Base-by-base conservation (phyloP, 2,329 filamentous ascomycete genomes). In the Diaporthe vexans region DNA sequence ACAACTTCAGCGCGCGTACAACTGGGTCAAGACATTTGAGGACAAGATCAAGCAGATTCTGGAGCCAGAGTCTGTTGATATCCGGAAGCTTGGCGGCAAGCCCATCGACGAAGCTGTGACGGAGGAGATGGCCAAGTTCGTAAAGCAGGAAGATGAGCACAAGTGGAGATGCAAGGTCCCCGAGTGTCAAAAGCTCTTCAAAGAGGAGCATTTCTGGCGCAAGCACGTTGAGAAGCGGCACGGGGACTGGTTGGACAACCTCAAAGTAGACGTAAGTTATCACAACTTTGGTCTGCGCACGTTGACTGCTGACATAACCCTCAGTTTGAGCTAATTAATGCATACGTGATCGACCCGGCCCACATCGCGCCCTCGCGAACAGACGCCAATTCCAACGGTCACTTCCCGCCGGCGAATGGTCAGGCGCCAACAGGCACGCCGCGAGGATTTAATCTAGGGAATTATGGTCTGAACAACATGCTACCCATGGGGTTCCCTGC, bases 191-290 rank as follows among this genome's bases (percentile, higher is more conserved):
- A 99, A 99, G 84, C 87, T 99, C 10, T 99, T 99, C 89, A 98
- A 98, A 83, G 97, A 97, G 74, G 94, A 97, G 57, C 92, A 96
- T 79, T 99, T 99, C 82, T 99, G 97, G 96, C 93, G 92, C 80
- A 99, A 99, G 87, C 97, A 99, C 80, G 93, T 98, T 21, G 96
- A 98, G 84, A 99, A 99, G 86, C 92, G 97, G 74, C 97, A 99
- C 82, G 83, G 90, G 0, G 96, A 98, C 71, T 99, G 95, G 94
- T 89, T 94, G 58, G 93, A 95, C 46, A 90, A 87, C 71, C 86
- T 98, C 77, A 93, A 93, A 82, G 92, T 93, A 81, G 96, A 98
- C 86, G 95, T 97, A 88, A 87, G 92, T 40, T 43, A 15, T 24
- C 21, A n/a, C 52, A 52, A 52, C n/a, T 13, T 21, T 59, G 51